Evolutionary conservation across 208 protist genomes (phyloP), one percentile per base, ranked within the genome.

Genomic region (Crithidia sp.): DNA sequence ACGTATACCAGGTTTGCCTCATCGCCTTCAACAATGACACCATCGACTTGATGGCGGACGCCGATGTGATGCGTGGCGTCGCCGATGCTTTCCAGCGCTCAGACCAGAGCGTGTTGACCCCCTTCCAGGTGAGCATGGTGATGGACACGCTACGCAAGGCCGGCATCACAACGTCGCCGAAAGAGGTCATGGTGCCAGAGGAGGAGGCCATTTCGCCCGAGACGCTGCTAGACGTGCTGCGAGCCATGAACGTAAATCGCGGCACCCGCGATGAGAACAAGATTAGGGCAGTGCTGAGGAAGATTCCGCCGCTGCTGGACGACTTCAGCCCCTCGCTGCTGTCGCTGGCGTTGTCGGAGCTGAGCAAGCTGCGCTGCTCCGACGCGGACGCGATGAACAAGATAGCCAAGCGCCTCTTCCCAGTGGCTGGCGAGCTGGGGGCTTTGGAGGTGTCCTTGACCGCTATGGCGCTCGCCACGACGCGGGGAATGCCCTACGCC

Each of bases 11-110:
- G 44, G 58, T 96, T 2, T 95, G 92, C 67, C 86, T 88, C 8
- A 78, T 82, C 2, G 82, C 78, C 2, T 91, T 88, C 74, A 82
- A 90, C 65, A 86, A 71, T 57, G 89, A 95, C 69, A 82, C 76
- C 0, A 79, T 96, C 8, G 82, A 82, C 10, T 76, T 96, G 59
- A 78, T 89, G 77, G 53, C 78, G 10, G 89, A 96, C 61, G 70
- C 82, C 2, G 92, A 96, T 16, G 84, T 96, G 43, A 96, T 96
- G 92, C 89, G 90, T 13, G 92, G 86, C 16, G 50, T 96, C 17
- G 77, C 85, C n/a, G 86, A 85, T 62, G 85, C 88, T 3, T 96
- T 95, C 76, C 55, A 76, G 17, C 81, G 82, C 5, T 71, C 78
- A 17, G 86, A 96, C 43, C 92, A 96, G 62, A 81, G 79, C 3